phyloP scores from a whole-genome alignment of 768 basidiomycete species.

The Phanerochaete carnosa region DNA sequence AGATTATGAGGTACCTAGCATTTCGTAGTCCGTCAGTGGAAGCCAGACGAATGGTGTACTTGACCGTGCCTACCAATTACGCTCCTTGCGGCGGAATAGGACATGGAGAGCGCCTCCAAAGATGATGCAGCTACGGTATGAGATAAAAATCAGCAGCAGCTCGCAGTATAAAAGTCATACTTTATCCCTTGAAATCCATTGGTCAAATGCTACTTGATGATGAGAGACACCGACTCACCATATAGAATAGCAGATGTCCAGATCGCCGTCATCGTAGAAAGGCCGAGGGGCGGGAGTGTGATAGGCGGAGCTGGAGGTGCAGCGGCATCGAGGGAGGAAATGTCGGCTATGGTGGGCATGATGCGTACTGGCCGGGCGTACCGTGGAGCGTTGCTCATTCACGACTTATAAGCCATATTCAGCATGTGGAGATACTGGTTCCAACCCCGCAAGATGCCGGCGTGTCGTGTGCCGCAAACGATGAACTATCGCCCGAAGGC shows the following conservation, averaged over 20 bases:
- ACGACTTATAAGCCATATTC: too few relatives aligned
- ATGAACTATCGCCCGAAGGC: too few relatives aligned
- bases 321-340: too few relatives aligned
- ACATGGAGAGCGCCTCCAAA: neutral
- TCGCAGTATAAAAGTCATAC: neutral
- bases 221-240: neutral
- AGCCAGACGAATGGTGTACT: too few relatives aligned
- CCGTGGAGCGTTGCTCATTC: too few relatives aligned
- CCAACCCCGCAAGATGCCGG: too few relatives aligned
- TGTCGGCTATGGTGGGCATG: too few relatives aligned
- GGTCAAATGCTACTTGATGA: neutral
- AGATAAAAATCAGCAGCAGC: neutral
- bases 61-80: neutral
- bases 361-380: too few relatives aligned
- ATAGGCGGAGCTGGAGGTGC: neutral
- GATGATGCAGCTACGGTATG: neutral
- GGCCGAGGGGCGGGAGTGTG: neutral
- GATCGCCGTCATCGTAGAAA: neutral
- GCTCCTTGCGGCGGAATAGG: neutral
- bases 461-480: too few relatives aligned
- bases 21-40: too few relatives aligned
- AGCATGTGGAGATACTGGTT: too few relatives aligned
- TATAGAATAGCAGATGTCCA: neutral
- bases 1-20: neutral
- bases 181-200: neutral